Evolutionary conservation across 169 alveolate genomes (phyloP).

Genomic region (Cryptosporidium bovis): DNA sequence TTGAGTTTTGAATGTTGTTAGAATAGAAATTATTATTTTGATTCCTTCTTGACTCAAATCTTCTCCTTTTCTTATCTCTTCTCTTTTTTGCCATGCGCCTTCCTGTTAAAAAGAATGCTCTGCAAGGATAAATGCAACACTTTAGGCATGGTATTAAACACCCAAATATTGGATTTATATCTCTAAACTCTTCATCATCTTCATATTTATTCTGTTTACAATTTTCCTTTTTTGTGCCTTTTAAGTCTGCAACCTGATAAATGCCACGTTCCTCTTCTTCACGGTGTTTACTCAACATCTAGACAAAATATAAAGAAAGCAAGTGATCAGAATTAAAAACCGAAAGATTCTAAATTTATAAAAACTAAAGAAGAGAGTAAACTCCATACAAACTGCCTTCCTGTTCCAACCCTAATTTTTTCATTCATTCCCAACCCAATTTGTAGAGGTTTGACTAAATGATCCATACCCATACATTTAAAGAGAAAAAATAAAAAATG

Average conservation of each 20-base stretch:
- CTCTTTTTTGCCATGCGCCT: conserved; percentile 51
- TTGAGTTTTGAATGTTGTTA: neutral
- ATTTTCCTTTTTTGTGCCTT: conserved; percentile 4
- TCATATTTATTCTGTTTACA: neutral
- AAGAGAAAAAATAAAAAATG: neutral
- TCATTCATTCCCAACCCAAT: neutral
- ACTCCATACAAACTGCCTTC: too few relatives aligned
- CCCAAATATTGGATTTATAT: conserved; percentile 60
- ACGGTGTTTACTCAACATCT: conserved; percentile 42
- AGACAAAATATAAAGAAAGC: conserved; percentile 1
- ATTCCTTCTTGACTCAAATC: neutral
- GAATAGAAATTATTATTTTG: neutral
- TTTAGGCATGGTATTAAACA: conserved; percentile 67
- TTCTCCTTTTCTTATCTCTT: conserved; percentile 29
- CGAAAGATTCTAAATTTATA: conserved; percentile 1
- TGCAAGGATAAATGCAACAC: conserved; percentile 66
- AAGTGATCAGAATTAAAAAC: conserved; percentile 1
- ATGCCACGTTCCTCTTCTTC: conserved; percentile 67
- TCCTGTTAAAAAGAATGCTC: conserved; percentile 66
- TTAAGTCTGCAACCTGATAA: neutral
- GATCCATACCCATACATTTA: neutral
- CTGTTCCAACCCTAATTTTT: conserved; percentile 1
- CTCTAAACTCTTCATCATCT: conserved; percentile 28
- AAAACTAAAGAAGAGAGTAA: neutral
- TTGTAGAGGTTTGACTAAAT: neutral